Evolutionary conservation across 1,139 yeast species (phyloP), one percentile per base, ranked within the genome.

Genomic region (Sugiyamaella sp.): DNA sequence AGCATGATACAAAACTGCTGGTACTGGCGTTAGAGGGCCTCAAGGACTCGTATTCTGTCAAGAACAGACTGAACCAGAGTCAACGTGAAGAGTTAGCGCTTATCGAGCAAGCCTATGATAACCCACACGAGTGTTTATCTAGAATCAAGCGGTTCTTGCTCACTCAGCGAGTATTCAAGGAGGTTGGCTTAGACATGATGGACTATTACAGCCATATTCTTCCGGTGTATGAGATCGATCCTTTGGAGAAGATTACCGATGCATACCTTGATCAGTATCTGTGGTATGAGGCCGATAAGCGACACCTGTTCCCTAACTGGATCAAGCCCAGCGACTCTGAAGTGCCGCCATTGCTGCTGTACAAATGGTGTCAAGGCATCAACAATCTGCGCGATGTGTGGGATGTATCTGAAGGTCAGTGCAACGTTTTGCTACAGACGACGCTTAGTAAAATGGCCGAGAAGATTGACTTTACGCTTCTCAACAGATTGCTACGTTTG

Each of bases 361-460:
- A 93, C 71, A 93, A 91, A 66, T 93, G 97, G 97, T 84, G 91
- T 63, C 96, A 89, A 65, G 97, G 97, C n/a, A 78, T 93, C 53
- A 93, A 90, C 66, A 89, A 90, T 62, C 71, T 90, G 50, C 73
- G 80, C 6, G 76, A 82, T 42, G 86, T 91, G 1, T 93, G 99
- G 99, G 82, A 84, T 49, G 80, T 85, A 1, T 70, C 79, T 0
- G 75, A 81, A 37, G 97, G 96, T 1, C 86, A 89, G 65, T 79
- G 87, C 48, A 84, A 86, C 60, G 97, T 91, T n/a, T 78, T 93
- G 84, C 60, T 93, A 17, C 95, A 91, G 66, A 81, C 96, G 0
- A 75, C 82, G 0, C 71, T 95, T 56, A 77, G 77, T 58, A 85
- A 86, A 60, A 68, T 93, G 60, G 79, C 93, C 0, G 97, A 91